Percentiles rank a stretch among this genome's conserved stretches.
Conservation (phyloP, 371 early-diverging fungal species). For the Batkoa obscura region DNA sequence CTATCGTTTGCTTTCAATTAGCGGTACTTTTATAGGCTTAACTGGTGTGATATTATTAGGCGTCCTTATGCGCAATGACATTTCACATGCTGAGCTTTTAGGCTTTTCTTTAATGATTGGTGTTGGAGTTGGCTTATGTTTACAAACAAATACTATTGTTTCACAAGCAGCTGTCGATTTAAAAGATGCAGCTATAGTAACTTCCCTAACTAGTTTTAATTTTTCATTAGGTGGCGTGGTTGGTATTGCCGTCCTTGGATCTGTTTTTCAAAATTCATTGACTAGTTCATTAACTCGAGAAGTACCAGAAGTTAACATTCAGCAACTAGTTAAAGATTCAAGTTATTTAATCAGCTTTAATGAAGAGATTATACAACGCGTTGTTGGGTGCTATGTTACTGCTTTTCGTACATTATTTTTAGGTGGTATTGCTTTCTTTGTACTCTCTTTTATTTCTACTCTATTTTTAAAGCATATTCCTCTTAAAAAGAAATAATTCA, state of each 20-base stretch:
- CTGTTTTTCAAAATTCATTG: constrained; percentile 22
- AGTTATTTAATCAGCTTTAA: background rate
- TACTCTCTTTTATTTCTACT: background rate
- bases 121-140: constrained; percentile 31
- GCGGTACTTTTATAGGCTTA: constrained; percentile 21
- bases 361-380: background rate
- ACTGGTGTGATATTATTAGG: constrained; percentile 27
- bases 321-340: background rate
- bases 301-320: background rate
- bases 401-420: background rate
- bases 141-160: constrained; percentile 36
- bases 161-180: constrained; percentile 27
- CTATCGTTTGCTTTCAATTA: constrained; percentile 25
- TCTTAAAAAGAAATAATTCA: background rate
- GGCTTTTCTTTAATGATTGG: constrained; percentile 26
- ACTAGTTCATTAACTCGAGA: background rate
- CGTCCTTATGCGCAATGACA: constrained; percentile 14
- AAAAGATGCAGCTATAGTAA: constrained; percentile 42
- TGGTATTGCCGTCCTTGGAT: constrained; percentile 36
- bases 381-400: background rate
- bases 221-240: constrained; percentile 46
- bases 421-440: background rate
- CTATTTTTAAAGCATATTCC: background rate
- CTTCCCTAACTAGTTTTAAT: constrained; percentile 29
- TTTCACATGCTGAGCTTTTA: constrained; percentile 19